Percentiles rank a stretch among this genome's conserved stretches.
Conservation (phyloP, 371 early-diverging fungal species). For the Rhizopus arrhizus region DNA sequence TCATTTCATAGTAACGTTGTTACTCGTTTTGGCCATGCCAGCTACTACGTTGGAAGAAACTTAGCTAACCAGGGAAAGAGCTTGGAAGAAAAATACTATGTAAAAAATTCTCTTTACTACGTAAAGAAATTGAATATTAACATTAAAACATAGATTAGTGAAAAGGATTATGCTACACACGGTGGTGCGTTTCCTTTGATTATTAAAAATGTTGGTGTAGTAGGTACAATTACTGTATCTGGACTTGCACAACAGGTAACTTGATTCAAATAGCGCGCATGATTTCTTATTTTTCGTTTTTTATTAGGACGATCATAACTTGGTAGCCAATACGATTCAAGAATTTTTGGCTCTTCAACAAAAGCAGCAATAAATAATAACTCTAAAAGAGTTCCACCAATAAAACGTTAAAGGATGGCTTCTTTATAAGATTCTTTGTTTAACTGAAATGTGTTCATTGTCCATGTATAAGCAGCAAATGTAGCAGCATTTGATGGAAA, state of each 20-base stretch:
- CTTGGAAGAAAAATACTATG: conserved; percentile 52
- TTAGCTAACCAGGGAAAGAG: conserved; percentile 50
- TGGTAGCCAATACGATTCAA: conserved; percentile 29
- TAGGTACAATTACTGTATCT: conserved; percentile 63
- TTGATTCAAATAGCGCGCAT: not conserved
- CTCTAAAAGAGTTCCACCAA: too few relatives aligned
- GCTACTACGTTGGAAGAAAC: conserved; percentile 55
- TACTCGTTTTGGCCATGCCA: conserved; percentile 57
- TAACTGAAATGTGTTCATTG: conserved; percentile 45
- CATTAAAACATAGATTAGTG: conserved; percentile 27
- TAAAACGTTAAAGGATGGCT: conserved; percentile 7
- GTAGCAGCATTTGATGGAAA: conserved; percentile 87
- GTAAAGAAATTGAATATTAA: not conserved
- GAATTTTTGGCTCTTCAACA: conserved; percentile 16
- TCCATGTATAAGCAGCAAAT: conserved; percentile 66
- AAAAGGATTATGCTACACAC: conserved; percentile 57
- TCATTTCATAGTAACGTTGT: conserved; percentile 48
- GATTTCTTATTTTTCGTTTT: not conserved
- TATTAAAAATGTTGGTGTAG: conserved; percentile 61
- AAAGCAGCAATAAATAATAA: conserved; percentile 19
- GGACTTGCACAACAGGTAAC: conserved; percentile 57
- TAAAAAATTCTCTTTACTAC: conserved; percentile 14
- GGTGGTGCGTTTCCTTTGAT: conserved; percentile 66
- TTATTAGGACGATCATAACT: conserved; percentile 34
- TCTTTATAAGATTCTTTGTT: conserved; percentile 13